Conservation (phyloP, 108 stramenopile genomes). For the Nitzschia putrida region DNA sequence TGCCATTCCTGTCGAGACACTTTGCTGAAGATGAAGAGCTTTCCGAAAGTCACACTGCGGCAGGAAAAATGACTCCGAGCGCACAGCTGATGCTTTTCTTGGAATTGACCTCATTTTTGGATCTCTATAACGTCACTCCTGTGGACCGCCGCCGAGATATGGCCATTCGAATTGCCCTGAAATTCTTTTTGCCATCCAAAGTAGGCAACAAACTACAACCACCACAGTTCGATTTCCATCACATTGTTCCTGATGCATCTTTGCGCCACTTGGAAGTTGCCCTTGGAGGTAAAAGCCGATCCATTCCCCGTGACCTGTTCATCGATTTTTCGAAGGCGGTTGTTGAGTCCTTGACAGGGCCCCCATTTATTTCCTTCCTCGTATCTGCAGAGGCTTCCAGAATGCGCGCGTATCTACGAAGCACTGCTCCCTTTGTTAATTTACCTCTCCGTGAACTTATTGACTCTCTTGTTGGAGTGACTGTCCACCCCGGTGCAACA, state of each 20-base stretch:
- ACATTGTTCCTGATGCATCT: slow-evolving; percentile 48
- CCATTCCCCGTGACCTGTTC: slow-evolving; percentile 54
- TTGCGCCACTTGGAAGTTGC: slow-evolving; percentile 54
- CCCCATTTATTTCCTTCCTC: slow-evolving; percentile 69
- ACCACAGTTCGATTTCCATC: slow-evolving; percentile 64
- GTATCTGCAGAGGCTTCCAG: slow-evolving; percentile 69
- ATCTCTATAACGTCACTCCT: slow-evolving; percentile 52
- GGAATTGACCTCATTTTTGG: slow-evolving; percentile 63
- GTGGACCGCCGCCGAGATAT: slow-evolving; percentile 35
- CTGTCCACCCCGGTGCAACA: slow-evolving; percentile 21
- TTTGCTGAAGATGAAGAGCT: slow-evolving; percentile 40
- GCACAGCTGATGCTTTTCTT: slow-evolving; percentile 70
- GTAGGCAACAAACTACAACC: slow-evolving; percentile 43
- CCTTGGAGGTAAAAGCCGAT: slow-evolving; percentile 38
- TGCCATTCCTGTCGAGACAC: slow-evolving; percentile 66
- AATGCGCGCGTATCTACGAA: slow-evolving; percentile 82
- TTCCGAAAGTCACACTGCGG: slow-evolving; percentile 11
- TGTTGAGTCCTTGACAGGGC: slow-evolving; percentile 54
- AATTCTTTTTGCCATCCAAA: slow-evolving; percentile 56
- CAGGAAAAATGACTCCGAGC: slow-evolving; percentile 41
- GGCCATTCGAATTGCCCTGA: slow-evolving; percentile 49
- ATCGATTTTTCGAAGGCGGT: slow-evolving; percentile 53
- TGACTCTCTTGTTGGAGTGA: slow-evolving; percentile 24
- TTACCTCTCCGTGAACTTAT: slow-evolving; percentile 39
- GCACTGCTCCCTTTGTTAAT: slow-evolving; percentile 63